phyloP scores from a whole-genome alignment of 352 stramenopile genomes.

The Pythium pectinolyticum region DNA sequence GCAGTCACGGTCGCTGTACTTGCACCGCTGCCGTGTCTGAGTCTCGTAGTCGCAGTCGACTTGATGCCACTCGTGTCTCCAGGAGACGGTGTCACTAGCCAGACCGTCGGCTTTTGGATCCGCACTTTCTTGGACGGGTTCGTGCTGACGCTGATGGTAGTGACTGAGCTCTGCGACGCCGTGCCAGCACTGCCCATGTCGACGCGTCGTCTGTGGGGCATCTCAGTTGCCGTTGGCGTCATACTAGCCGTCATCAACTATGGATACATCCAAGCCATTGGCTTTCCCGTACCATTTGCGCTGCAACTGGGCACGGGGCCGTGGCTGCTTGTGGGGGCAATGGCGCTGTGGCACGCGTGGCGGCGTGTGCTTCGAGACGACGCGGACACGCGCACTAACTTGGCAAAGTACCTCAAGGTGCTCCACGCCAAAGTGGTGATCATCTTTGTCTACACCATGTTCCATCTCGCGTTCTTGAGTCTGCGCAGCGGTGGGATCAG shows the following conservation, averaged over 20 bases:
- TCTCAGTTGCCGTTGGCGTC: not conserved
- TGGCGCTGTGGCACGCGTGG: not conserved
- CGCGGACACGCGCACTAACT: not conserved
- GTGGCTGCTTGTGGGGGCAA: not conserved
- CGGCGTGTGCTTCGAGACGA: not conserved
- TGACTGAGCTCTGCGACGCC: not conserved
- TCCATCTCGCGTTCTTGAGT: not conserved
- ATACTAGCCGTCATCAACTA: not conserved
- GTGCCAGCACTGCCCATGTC: not conserved
- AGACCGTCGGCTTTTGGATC: not conserved
- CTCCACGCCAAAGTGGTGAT: not conserved
- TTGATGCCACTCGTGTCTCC: not conserved
- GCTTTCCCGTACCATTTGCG: not conserved
- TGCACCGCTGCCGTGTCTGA: not conserved
- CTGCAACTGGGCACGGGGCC: not conserved
- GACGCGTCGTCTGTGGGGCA: not conserved
- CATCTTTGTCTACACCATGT: not conserved
- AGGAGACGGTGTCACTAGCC: not conserved
- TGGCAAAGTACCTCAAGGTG: not conserved
- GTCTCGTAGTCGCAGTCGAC: not conserved
- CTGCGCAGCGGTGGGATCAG: not conserved
- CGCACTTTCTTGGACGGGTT: slow-evolving; percentile 1
- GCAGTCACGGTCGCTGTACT: not conserved
- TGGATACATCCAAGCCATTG: not conserved
- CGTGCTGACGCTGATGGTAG: not conserved